A percentile compares a stretch with the other conserved stretches of the same genome.
phyloP scores from a whole-genome alignment of 2,329 filamentous ascomycete genomes.

The Nannizzia gypsea region DNA sequence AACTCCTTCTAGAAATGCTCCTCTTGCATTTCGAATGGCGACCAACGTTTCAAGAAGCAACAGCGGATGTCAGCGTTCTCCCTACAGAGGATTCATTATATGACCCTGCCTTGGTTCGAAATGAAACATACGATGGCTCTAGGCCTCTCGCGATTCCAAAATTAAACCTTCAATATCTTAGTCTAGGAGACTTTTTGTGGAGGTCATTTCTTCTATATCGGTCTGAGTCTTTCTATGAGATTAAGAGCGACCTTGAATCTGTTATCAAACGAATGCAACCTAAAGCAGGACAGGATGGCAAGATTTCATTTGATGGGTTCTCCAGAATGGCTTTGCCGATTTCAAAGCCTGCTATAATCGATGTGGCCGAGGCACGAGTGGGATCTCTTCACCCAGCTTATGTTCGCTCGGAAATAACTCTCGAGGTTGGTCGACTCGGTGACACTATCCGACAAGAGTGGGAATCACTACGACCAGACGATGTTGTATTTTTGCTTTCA shows the following conservation, averaged over 20 bases:
- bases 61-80: constrained; percentile 59
- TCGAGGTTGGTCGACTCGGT: constrained; percentile 71
- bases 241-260: constrained; percentile 80
- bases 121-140: constrained; percentile 78
- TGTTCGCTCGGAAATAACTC: constrained; percentile 71
- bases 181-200: constrained; percentile 94
- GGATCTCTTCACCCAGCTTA: constrained; percentile 72
- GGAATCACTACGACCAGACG: constrained; percentile 75
- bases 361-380: constrained; percentile 71
- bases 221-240: constrained; percentile 84
- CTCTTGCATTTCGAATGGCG: constrained; percentile 63
- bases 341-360: constrained; percentile 70
- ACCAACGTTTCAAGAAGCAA: constrained; percentile 69
- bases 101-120: constrained; percentile 63
- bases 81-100: constrained; percentile 76
- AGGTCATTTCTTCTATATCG: constrained; percentile 80
- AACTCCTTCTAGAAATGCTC: constrained; percentile 51
- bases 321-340: constrained; percentile 89
- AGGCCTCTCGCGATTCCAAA: constrained; percentile 84
- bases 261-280: constrained; percentile 69
- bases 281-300: constrained; percentile 48
- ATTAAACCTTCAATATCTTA: constrained; percentile 88
- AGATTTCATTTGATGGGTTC: constrained; percentile 62
- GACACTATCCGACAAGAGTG: constrained; percentile 71
- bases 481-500: constrained; percentile 77